A percentile compares a stretch with the other conserved stretches of the same genome.
These are phyloP conservation scores for Aspergillus pseudoglaucus DNA, from an alignment of 2,329 filamentous ascomycete genomes.

Conservation along the genomic window DNA sequence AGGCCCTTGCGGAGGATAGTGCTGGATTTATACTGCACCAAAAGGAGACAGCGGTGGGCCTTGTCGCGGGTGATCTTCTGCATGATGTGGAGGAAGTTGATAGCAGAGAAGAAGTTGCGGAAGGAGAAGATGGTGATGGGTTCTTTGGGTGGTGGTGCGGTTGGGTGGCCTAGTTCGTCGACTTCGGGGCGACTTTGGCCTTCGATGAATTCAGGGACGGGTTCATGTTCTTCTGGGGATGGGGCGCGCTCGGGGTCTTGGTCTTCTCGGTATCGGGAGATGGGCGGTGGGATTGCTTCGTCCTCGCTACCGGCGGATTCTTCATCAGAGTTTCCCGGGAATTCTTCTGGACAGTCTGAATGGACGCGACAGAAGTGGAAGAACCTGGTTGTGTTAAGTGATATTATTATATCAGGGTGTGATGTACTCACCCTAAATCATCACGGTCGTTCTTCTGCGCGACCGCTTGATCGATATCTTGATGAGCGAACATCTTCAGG, in stretches of 20 bases:
- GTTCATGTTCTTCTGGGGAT: slow-evolving; percentile 20
- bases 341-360: slow-evolving; percentile 52
- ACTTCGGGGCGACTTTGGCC: slow-evolving; percentile 50
- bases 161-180: slow-evolving; percentile 80
- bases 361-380: slow-evolving; percentile 80
- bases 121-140: slow-evolving; percentile 87
- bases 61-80: slow-evolving; percentile 97
- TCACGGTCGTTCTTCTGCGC: slow-evolving; percentile 77
- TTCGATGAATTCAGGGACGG: slow-evolving; percentile 17
- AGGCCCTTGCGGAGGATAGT: slow-evolving; percentile 87
- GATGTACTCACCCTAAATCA: slow-evolving; percentile 61
- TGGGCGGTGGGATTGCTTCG: slow-evolving; percentile 79
- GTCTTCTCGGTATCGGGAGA: slow-evolving; percentile 51
- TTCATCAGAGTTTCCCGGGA: slow-evolving; percentile 26
- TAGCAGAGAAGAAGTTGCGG: slow-evolving; percentile 89
- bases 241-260: slow-evolving; percentile 20
- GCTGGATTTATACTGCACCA: slow-evolving; percentile 92
- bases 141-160: slow-evolving; percentile 55
- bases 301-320: slow-evolving; percentile 48
- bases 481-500: slow-evolving; percentile 86
- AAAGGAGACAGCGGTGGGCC: slow-evolving; percentile 84
- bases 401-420: no score
- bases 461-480: slow-evolving; percentile 85
- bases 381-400: slow-evolving; percentile 52
- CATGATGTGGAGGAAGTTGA: slow-evolving; percentile 92